Conservation (phyloP, 2,329 filamentous ascomycete genomes). For the Helotiales sp. region DNA sequence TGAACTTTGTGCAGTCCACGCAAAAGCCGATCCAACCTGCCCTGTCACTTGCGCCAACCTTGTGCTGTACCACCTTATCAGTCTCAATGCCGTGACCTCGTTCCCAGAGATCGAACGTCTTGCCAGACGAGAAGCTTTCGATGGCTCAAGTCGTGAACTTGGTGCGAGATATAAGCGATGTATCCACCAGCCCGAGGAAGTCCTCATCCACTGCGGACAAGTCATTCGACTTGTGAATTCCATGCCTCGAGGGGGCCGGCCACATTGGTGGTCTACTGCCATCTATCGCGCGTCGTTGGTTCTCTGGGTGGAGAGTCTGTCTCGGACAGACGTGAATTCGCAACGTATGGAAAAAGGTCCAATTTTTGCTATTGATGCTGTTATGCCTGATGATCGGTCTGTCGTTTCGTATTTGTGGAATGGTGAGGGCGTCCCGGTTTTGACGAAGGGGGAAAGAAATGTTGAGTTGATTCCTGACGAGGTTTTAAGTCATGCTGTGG, state of each 20-base stretch:
- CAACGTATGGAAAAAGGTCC: slow-evolving; percentile 41
- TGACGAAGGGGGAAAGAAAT: slow-evolving; percentile 57
- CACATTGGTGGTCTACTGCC: slow-evolving; percentile 73
- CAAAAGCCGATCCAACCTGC: slow-evolving; percentile 61
- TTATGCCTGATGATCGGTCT: slow-evolving; percentile 55
- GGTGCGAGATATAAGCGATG: slow-evolving; percentile 64
- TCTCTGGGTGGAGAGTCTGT: slow-evolving; percentile 66
- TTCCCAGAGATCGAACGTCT: slow-evolving; percentile 71
- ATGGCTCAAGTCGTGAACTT: slow-evolving; percentile 57
- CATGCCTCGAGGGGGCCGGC: slow-evolving; percentile 65
- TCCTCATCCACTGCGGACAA: slow-evolving; percentile 71
- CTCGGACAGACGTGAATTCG: slow-evolving; percentile 50
- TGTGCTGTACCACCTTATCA: slow-evolving; percentile 73
- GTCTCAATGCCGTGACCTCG: slow-evolving; percentile 69
- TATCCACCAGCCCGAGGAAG: slow-evolving; percentile 66
- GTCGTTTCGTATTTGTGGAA: slow-evolving; percentile 58
- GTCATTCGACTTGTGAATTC: slow-evolving; percentile 63
- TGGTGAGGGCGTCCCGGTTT: slow-evolving; percentile 56
- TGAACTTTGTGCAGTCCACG: slow-evolving; percentile 62
- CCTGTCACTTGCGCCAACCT: slow-evolving; percentile 67
- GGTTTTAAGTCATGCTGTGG: slow-evolving; percentile 56
- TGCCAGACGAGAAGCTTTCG: slow-evolving; percentile 63
- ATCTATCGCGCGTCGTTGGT: slow-evolving; percentile 70
- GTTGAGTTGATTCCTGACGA: slow-evolving; percentile 44
- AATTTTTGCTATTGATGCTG: slow-evolving; percentile 56